Evolutionary conservation across 2,329 filamentous ascomycete species (phyloP), one percentile per base, ranked within the genome.

Genomic region (Tolypocladium sp.): DNA sequence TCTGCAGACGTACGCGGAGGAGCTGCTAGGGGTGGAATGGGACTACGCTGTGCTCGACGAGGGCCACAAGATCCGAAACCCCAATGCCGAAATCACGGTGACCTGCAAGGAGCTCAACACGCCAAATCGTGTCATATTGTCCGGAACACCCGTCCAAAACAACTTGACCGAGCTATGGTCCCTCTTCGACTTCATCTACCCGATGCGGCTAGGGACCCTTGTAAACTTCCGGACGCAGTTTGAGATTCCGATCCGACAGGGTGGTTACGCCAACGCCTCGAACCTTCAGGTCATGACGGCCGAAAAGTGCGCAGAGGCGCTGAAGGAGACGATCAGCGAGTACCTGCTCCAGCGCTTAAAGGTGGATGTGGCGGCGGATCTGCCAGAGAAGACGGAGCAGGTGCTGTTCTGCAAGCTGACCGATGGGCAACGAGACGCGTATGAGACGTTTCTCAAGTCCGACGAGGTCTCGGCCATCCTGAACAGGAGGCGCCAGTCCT

Each of bases 61-160:
- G 77, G 94, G 95, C 3, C 95, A 99, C 75, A 97, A 97, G 73
- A 99, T 99, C 66, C 88, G 94, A 44, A 99, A 99, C 66, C 94
- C 94, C 0, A 95, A 97, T 67, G 92, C 94, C 0, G 88, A 90
- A 8, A 94, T 99, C 63, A 97, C 95, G 0, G 90, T 97, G 57
- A 90, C 92, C 64, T 96, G 92, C 80, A 99, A 99, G 71, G 91
- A 97, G 71, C 77, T 99, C 13, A 87, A 89, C 40, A 99, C 94
- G 0, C 84, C 90, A 0, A 94, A 97, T 67, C 85, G 95, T 27
- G 82, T 97, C 63, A 97, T 99, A 60, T 79, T 99, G 1, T 97
- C 95, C 0, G 94, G 94, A 6, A 99, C 94, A 0, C 95, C 95
- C 0, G 95, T 99, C 80, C 95, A 99, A 72, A 99, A 99, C 72